These are phyloP conservation scores for Pseudogymnoascus sp. DNA, from an alignment of 2,329 filamentous ascomycete species.

Conservation along the genomic window DNA sequence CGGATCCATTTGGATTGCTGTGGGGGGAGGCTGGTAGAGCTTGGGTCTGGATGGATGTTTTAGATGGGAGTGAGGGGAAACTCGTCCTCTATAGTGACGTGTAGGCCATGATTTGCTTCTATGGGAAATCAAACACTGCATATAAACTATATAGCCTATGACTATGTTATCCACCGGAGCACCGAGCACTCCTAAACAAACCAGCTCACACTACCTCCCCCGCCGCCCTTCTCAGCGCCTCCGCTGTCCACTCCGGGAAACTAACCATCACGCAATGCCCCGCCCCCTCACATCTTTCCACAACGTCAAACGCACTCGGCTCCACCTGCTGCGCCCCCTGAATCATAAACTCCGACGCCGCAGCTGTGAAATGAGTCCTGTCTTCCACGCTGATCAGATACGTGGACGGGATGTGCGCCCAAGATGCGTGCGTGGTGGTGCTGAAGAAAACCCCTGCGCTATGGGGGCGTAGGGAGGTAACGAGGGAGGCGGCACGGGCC, in stretches of 20 bases:
- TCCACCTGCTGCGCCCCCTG: constrained; percentile 17
- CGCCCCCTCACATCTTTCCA: constrained; percentile 20
- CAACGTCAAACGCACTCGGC: constrained; percentile 18
- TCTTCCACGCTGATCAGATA: constrained; percentile 3
- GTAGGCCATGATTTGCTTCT: neutral
- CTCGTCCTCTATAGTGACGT: neutral
- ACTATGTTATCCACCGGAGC: neutral
- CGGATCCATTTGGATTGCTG: constrained; percentile 41
- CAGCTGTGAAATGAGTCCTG: neutral
- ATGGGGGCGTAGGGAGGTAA: neutral
- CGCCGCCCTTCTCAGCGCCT: neutral
- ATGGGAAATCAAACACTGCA: neutral
- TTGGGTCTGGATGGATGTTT: constrained; percentile 37
- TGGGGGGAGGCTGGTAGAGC: constrained; percentile 40
- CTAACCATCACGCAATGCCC: constrained; percentile 18
- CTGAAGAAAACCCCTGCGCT: constrained; percentile 9
- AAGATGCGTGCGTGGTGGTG: constrained; percentile 4
- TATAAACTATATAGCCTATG: neutral
- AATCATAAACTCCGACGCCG: constrained; percentile 17
- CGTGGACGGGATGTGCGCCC: constrained; percentile 10
- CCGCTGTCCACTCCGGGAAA: constrained; percentile 16
- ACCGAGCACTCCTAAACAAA: neutral
- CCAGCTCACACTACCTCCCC: neutral
- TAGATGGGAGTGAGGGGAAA: constrained; percentile 7
- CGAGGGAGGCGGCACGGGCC: neutral